Base-by-base conservation (phyloP, 2,329 filamentous ascomycete genomes). In the Fusarium sp. region DNA sequence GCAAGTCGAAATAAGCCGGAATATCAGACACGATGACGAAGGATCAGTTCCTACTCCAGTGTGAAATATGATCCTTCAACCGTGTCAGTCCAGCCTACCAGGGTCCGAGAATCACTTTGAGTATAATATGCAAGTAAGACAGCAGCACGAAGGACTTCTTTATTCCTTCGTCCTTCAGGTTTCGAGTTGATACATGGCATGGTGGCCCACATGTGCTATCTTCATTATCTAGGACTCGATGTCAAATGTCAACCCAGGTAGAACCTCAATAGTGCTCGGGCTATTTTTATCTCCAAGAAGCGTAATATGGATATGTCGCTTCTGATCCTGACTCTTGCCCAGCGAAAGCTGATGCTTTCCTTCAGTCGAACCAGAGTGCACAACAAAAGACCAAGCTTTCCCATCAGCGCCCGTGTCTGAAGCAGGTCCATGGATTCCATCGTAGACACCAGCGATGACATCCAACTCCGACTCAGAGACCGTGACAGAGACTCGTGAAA, bases 401-500 rank as follows among this genome's bases (percentile, higher is more conserved):
- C 22, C 34, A 29, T 20, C 31, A 14, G 42, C 22, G 1, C 22
- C 8, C 1, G 42, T 5, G 0, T 18, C 16, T 0, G n/a, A 2
- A 11, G 14, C 5, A 2, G 56, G 47, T 1, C 56, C 69, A 11
- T 74, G 72, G 1, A 74, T 74, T 2, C 72, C 69, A 2, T 59
- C 34, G 4, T 74, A 74, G 2, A 72, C 62, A 1, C n/a, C 14
- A 0, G 58, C n/a, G 5, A 74, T 42, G 0, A 18, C 31, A 10
- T 60, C 14, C 11, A 22, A n/a, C 8, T 74, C 68, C 2, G 11
- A 7, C 16, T 56, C 22, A 1, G 40, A 22, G 0, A 72, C 64
- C 2, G 47, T 38, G 4, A 74, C 31, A 1, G 58, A 37, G 1
- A 74, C 54, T 0, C 18, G 20, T 3, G 72, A 74, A 4, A 74